Conservation (phyloP, 768 basidiomycete genomes). For the Xerocomellus chrysenteron region DNA sequence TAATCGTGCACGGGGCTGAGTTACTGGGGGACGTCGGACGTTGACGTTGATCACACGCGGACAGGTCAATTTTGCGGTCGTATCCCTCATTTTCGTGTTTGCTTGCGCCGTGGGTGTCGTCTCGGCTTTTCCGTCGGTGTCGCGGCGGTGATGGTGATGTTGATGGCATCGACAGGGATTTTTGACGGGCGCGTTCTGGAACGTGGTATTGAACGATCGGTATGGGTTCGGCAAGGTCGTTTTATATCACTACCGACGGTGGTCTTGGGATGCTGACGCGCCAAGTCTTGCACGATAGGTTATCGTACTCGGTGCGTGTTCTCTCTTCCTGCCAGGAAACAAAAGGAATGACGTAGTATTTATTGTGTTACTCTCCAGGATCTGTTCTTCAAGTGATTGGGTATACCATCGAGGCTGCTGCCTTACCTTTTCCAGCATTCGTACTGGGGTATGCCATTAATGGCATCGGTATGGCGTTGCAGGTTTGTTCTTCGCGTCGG, state of each 20-base stretch:
- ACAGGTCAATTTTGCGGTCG: constrained; percentile 39
- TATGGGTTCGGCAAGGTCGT: constrained; percentile 37
- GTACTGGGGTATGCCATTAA: constrained; percentile 41
- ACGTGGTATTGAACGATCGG: constrained; percentile 28
- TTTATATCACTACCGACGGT: neutral
- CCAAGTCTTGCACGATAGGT: constrained; percentile 12
- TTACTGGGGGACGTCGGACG: too few relatives aligned
- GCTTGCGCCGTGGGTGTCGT: constrained; percentile 35
- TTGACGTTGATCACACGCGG: neutral
- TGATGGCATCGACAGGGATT: constrained; percentile 28
- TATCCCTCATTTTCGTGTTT: constrained; percentile 45
- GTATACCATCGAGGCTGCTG: constrained; percentile 39
- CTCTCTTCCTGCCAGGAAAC: neutral
- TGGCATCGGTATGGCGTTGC: constrained; percentile 46
- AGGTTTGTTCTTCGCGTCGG: constrained; percentile 34
- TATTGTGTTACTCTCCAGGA: constrained; percentile 10
- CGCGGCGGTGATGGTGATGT: neutral
- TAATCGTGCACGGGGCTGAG: neutral
- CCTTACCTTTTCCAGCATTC: constrained; percentile 46
- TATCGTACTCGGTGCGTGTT: constrained; percentile 27
- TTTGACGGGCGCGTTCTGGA: constrained; percentile 32
- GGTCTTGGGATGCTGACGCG: neutral
- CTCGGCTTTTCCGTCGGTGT: too few relatives aligned
- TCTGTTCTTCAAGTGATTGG: constrained; percentile 31
- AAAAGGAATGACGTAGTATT: neutral